Percentiles rank a stretch among this genome's conserved stretches.
Evolutionary conservation across 805 yeast species (phyloP).

Genomic region (Ogataea parapolymorpha): DNA sequence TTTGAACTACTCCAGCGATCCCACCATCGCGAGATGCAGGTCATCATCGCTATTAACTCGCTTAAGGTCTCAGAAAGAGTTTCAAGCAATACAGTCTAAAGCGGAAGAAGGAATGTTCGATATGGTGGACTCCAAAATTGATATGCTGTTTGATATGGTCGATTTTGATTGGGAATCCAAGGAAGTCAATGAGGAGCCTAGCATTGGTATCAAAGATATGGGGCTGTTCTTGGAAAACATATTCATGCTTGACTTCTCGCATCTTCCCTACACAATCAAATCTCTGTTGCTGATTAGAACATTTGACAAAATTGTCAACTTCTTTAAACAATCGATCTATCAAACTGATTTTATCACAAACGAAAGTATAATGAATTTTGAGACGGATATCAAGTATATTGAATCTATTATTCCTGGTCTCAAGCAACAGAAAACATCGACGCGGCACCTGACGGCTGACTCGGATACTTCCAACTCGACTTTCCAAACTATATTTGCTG

Average conservation of each 20-base stretch:
- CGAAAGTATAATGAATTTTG: constrained; percentile 68
- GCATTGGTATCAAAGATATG: constrained; percentile 73
- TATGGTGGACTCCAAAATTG: constrained; percentile 76
- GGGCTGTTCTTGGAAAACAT: constrained; percentile 81
- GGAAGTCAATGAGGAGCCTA: constrained; percentile 55
- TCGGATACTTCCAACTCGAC: constrained; percentile 37
- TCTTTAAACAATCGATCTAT: constrained; percentile 59
- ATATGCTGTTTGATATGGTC: constrained; percentile 76
- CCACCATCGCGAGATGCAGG: constrained; percentile 34
- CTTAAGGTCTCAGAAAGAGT: constrained; percentile 42
- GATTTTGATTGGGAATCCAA: constrained; percentile 80
- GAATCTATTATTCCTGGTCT: constrained; percentile 51
- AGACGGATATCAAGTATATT: constrained; percentile 72
- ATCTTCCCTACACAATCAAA: constrained; percentile 73
- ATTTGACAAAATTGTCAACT: constrained; percentile 76
- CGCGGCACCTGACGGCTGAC: constrained; percentile 15
- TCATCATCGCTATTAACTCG: constrained; percentile 26
- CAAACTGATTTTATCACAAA: constrained; percentile 54
- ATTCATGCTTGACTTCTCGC: constrained; percentile 79
- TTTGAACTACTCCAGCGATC: constrained; percentile 32
- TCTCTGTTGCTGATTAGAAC: constrained; percentile 81
- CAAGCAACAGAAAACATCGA: constrained; percentile 21
- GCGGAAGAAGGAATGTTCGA: constrained; percentile 82
- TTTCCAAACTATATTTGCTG: constrained; percentile 69
- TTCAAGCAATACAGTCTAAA: constrained; percentile 56